Evolutionary conservation across 1,284 basidiomycete species (phyloP), one percentile per base, ranked within the genome.

Genomic region (Anthracocystis walkeri): DNA sequence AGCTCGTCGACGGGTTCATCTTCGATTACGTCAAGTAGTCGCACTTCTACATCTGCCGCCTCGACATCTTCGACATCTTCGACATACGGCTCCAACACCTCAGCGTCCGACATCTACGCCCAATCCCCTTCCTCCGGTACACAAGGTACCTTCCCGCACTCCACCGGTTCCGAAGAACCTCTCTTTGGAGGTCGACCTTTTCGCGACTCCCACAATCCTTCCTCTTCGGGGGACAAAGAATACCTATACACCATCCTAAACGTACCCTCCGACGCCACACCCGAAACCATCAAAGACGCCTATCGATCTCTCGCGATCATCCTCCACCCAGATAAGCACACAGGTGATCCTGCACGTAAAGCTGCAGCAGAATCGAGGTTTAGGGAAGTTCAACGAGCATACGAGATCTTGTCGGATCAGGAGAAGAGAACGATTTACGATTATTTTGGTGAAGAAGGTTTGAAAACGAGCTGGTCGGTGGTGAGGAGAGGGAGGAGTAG

Each of bases 241-340:
- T 60, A 77, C 23, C 64, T 79, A 55, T 64, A 84, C 46, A 57
- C 79, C 63, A 33, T 92, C 48, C 88, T 93, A 50, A 92, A 92
- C 75, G 85, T 93, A 40, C 89, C 90, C 31, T 87, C 86, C 54
- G 87, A 88, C 31, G 92, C 92, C 0, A 89, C 90, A 2, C 88
- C 89, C 54, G 86, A 87, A 58, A 90, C 92, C 77, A 90, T 93
- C 72, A 89, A 91, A 55, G 92, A 93, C 65, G 88, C 90, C 49
- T 91, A 93, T 82, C 88, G 89, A 53, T 85, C 89, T 11, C 84
- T 93, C 27, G 93, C 92, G 1, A 82, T 93, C n/a, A 85, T 91
- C n/a, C 92, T 93, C 64, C 92, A 94, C 78, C 93, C 93, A 3
- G 93, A 94, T 87, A 93, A 91, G 81, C 92, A 93, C 71, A 88